phyloP scores from a whole-genome alignment of 106 monocot species.

The Allium fistulosum region DNA sequence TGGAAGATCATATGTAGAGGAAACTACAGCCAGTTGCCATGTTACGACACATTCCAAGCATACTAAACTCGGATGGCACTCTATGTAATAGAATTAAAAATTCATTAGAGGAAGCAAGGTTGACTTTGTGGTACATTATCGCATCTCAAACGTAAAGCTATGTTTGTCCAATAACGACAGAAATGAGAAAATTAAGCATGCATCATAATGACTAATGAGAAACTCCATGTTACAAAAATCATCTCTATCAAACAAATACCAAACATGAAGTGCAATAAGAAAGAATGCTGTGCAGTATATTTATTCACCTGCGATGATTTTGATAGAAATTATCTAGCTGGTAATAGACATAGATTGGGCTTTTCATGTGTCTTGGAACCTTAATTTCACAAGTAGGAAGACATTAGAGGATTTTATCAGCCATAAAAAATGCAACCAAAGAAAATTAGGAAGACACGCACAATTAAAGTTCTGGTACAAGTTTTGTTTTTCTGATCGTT shows the following conservation, averaged over 20 bases:
- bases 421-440: background rate
- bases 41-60: no score
- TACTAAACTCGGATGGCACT: no score
- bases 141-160: no score
- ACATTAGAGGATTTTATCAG: background rate
- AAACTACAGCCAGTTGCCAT: no score
- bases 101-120: no score
- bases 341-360: constrained; percentile 71
- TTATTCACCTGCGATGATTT: constrained; percentile 68
- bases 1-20: no score
- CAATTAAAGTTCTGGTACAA: constrained; percentile 52
- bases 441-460: constrained; percentile 14
- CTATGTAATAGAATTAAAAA: no score
- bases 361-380: constrained; percentile 68
- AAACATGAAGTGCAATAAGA: background rate
- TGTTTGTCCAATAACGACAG: no score
- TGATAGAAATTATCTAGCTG: constrained; percentile 82
- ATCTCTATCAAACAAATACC: background rate
- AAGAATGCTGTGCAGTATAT: background rate
- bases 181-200: no score
- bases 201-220: no score
- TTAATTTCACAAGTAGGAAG: constrained; percentile 5
- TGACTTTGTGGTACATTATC: no score
- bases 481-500: constrained; percentile 41
- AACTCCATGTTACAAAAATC: no score